Evolutionary conservation across 2,329 filamentous ascomycete genomes (phyloP), one percentile per base, ranked within the genome.

Genomic region (Metarhizium anisopliae): DNA sequence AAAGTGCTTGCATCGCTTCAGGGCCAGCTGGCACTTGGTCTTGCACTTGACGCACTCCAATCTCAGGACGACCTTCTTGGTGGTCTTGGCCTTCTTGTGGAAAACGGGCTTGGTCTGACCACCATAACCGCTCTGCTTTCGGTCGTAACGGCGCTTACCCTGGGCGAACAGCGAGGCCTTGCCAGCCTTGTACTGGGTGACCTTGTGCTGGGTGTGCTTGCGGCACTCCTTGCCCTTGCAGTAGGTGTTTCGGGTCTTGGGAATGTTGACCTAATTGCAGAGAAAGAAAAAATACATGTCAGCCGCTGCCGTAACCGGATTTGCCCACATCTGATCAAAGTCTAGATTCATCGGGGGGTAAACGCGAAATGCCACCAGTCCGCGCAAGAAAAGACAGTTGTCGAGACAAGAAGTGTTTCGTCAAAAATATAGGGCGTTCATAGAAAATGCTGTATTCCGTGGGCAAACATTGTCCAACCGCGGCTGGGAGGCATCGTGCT

Each of bases 1-100:
- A 81, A 99, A 99, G 86, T 99, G 94, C 89, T 99, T 99, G 91
- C 94, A 99, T 76, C 94, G 90, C 89, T 99, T 99, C 78, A 99
- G 83, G 68, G 94, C 85, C 73, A 99, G 84, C 83, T 99, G 91
- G 78, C 86, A 86, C 88, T 96, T 97, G 76, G 90, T 87, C 89
- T 97, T 97, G 90, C 94, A 99, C 68, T 80, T 77, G 73, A 90
- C 93, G 84, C 94, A 99, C 79, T 99, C 94, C 78, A 99, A 81
- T 82, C 94, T 87, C 78, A 99, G 82, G 72, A 99, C 95, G 70
- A 99, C 89, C 88, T 99, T 99, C 90, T 99, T 99, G 75, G 94
- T 99, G 68, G 94, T 99, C 89, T 99, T 99, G 67, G 94, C 94
- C 84, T 96, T 97, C 88, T 97, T 99, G 90, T 97, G 94, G 89